Percentiles rank a stretch among this genome's conserved stretches.
Evolutionary conservation across 83 land plant species (phyloP).

Genomic region (Thuja plicata): DNA sequence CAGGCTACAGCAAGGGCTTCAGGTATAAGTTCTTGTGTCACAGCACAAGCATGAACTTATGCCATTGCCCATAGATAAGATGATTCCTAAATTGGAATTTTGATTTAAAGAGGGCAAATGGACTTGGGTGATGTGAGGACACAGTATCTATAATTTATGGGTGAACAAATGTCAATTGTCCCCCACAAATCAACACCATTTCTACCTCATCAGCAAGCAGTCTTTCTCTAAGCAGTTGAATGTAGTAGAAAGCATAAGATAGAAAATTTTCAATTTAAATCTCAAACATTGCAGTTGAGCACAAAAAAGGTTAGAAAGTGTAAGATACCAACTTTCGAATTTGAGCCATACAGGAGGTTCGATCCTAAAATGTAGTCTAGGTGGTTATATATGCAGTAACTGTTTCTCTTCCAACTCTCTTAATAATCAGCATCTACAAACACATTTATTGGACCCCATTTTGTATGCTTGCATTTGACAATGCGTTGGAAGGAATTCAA

Average conservation of each 20-base stretch:
- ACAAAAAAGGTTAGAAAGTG: not conserved
- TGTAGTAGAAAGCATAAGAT: not conserved
- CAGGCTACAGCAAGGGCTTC: not conserved
- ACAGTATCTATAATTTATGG: not conserved
- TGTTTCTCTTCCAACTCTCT: not conserved
- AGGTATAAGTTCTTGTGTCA: not conserved
- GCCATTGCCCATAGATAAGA: not conserved
- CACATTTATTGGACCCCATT: not conserved
- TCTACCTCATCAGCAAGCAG: not conserved
- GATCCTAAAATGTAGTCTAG: not conserved
- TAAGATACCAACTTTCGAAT: not conserved
- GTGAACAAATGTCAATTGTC: not conserved
- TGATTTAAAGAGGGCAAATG: not conserved
- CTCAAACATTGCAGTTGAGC: no score
- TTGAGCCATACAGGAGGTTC: not conserved
- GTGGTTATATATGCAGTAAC: not conserved
- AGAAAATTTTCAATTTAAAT: not conserved
- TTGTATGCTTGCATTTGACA: not conserved
- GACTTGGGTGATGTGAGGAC: not conserved
- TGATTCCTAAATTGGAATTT: not conserved
- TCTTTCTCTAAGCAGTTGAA: not conserved
- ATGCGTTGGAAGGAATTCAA: not conserved
- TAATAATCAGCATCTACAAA: not conserved
- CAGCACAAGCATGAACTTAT: not conserved
- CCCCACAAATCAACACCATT: not conserved